A percentile compares a stretch with the other conserved stretches of the same genome.
Evolutionary conservation across 2,329 filamentous ascomycete species (phyloP).

Genomic region (Cordyceps cateniannulata): DNA sequence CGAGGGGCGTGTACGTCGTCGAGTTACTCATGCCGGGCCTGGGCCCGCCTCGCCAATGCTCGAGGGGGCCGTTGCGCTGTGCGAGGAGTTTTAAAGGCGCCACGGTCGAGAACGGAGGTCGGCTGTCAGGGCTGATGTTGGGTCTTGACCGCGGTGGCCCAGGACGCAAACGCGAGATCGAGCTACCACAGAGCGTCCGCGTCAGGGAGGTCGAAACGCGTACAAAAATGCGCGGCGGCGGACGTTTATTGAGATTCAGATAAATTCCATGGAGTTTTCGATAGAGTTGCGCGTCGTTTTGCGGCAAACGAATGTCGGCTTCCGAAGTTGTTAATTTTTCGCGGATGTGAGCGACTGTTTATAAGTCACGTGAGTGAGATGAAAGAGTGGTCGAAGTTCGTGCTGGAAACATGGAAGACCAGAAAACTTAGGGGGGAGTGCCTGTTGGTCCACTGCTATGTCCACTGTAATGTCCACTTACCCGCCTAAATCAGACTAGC

Average conservation of each 20-base stretch:
- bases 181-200: background rate
- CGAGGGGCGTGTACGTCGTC: conserved; percentile 73
- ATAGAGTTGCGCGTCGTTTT: conserved; percentile 5
- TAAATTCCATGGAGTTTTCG: background rate
- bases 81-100: conserved; percentile 49
- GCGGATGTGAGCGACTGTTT: conserved; percentile 1
- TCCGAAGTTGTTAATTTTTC: conserved; percentile 1
- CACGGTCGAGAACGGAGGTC: conserved; percentile 30
- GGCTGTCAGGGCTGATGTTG: background rate
- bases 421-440: background rate
- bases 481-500: background rate
- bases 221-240: background rate
- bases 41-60: conserved; percentile 48
- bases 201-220: background rate
- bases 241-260: background rate
- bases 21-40: conserved; percentile 47
- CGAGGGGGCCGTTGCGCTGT: conserved; percentile 48
- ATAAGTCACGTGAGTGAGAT: conserved; percentile 2
- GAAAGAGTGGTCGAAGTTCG: background rate
- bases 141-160: background rate
- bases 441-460: background rate
- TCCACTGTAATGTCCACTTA: background rate
- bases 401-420: background rate
- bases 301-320: background rate
- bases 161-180: conserved; percentile 2